Evolutionary conservation across 225 moss, liverwort and hornwort species (phyloP), one percentile per base, ranked within the genome.

Genomic region (Thuidium tamariscinum): DNA sequence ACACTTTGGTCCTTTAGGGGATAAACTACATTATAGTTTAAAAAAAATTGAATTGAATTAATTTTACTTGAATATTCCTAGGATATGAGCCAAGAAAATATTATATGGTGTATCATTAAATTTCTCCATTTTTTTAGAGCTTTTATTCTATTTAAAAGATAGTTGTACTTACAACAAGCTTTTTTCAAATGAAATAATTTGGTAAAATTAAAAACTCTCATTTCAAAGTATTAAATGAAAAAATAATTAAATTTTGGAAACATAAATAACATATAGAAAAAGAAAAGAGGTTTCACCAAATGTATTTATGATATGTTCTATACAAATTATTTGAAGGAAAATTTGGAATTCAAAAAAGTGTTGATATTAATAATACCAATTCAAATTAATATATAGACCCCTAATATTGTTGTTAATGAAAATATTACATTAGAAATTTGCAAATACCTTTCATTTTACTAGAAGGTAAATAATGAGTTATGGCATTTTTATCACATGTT

Each of bases 391-490:
- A 16, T 4, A 41, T 36, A 7, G 4, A 17, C 54, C 3, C 3
- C 2, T 6, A 5, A 4, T 4, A 13, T 62, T 62, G 0, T 17
- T 48, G 11, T 8, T 23, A 26, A 36, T 41, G 1, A 10, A 56
- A 61, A 10, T n/a, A 9, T 17, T 11, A 21, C 2, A 13, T 49
- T 42, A 1, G 25, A 79, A 66, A 27, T 4, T 39, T 7, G 21
- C 3, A 30, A 6, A 27, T 77, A 91, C 85, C 87, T 88, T 78
- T 63, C 79, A 91, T 25, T 83, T 90, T 86, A 86, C 69, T 83
- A 62, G 90, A 90, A 59, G 91, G 88, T 44, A 93, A 82, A 88
- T 81, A 93, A 55, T 76, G 82, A 11, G 88, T 79, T 57, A 93
- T 91, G 17, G 22, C 72, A 55, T 56, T 67, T n/a, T 29, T 81